These are phyloP conservation scores for Candolleomyces aberdarensis DNA, from an alignment of 768 basidiomycete genomes.

Conservation along the genomic window DNA sequence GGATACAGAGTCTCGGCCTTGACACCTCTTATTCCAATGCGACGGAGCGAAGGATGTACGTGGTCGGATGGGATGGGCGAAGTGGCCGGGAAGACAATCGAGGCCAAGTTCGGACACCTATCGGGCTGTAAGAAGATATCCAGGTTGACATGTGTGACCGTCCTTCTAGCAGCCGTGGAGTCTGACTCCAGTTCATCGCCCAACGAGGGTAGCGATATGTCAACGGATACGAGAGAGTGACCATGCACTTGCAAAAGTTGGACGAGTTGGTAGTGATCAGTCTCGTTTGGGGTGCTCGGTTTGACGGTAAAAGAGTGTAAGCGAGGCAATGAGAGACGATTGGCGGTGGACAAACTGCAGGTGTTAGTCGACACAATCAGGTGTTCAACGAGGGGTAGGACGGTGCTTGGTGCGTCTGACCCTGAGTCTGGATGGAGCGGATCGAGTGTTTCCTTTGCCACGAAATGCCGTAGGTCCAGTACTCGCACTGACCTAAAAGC, in stretches of 20 bases:
- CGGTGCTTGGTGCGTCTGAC: background rate
- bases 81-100: conserved; percentile 38
- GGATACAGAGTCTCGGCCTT: conserved; percentile 42
- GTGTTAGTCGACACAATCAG: conserved; percentile 40
- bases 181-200: conserved; percentile 33
- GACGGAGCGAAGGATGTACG: conserved; percentile 36
- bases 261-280: conserved; percentile 22
- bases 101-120: conserved; percentile 43
- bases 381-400: conserved; percentile 39
- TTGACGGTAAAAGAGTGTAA: conserved; percentile 42
- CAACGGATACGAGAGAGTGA: conserved; percentile 32
- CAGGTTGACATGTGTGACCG: conserved; percentile 33
- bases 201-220: conserved; percentile 35
- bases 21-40: conserved; percentile 45
- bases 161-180: conserved; percentile 19
- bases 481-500: conserved; percentile 40
- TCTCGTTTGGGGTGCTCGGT: conserved; percentile 18
- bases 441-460: conserved; percentile 10
- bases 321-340: conserved; percentile 37
- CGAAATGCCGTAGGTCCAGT: conserved; percentile 44
- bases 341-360: conserved; percentile 35
- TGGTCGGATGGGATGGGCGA: conserved; percentile 27
- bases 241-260: conserved; percentile 43
- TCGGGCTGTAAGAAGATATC: conserved; percentile 40
- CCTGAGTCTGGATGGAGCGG: background rate